Conservation (phyloP, 108 stramenopile species). For the Chaetoceros tenuissimus region DNA sequence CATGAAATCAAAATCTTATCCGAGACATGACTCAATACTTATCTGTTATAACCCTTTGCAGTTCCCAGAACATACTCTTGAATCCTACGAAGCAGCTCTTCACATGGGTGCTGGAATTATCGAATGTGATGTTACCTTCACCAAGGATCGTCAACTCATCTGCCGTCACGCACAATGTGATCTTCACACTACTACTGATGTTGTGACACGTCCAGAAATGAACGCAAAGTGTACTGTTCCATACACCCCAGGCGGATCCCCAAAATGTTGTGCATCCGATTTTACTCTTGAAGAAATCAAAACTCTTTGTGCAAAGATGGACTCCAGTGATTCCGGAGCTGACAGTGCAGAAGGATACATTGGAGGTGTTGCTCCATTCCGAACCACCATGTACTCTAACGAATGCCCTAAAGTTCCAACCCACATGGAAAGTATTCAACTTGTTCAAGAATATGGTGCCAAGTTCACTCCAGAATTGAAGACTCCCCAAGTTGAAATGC, state of each 20-base stretch:
- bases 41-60: neutral
- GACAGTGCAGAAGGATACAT: conserved; percentile 36
- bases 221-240: conserved; percentile 64
- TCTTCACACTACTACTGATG: conserved; percentile 64
- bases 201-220: conserved; percentile 40
- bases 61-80: conserved; percentile 7
- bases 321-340: conserved; percentile 25
- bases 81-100: conserved; percentile 39
- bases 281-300: conserved; percentile 67
- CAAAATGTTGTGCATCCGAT: conserved; percentile 62
- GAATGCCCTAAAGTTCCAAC: conserved; percentile 47
- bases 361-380: conserved; percentile 53
- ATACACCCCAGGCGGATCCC: conserved; percentile 26
- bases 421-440: conserved; percentile 54
- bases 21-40: no score
- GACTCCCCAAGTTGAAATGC: conserved; percentile 49
- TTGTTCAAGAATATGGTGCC: conserved; percentile 27
- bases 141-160: conserved; percentile 49
- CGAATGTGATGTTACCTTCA: conserved; percentile 79
- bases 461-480: conserved; percentile 70
- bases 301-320: conserved; percentile 71
- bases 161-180: conserved; percentile 74
- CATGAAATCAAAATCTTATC: no score
- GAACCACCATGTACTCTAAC: conserved; percentile 48
- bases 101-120: conserved; percentile 57